Conservation (phyloP, 163 green algal species). For the Scenedesmus sp. region DNA sequence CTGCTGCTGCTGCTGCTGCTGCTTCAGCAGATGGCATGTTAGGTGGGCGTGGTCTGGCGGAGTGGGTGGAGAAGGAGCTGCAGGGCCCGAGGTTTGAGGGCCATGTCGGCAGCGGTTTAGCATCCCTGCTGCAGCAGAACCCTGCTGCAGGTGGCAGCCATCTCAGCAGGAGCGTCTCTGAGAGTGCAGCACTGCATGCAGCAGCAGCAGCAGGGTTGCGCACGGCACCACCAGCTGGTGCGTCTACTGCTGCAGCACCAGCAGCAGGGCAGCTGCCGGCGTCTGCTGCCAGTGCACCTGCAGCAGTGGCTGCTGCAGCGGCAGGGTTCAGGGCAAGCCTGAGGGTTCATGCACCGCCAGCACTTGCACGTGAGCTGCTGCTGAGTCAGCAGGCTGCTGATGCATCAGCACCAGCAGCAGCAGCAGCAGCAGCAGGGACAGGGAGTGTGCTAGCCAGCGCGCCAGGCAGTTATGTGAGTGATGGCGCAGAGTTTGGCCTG, state of each 20-base stretch:
- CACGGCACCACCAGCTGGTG: neutral
- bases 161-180: neutral
- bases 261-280: neutral
- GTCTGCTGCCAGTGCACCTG: neutral
- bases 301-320: neutral
- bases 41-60: neutral
- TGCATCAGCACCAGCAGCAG: neutral
- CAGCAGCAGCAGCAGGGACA: constrained; percentile 1
- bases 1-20: neutral
- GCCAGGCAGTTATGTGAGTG: neutral
- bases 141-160: neutral
- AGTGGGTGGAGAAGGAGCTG: neutral
- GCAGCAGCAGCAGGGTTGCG: neutral
- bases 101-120: neutral
- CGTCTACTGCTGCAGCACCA: neutral
- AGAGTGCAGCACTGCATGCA: neutral
- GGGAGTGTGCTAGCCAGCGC: neutral
- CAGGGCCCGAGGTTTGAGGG: neutral
- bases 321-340: neutral
- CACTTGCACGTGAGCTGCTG: neutral
- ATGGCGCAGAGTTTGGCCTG: neutral
- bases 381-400: neutral
- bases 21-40: neutral
- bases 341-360: neutral
- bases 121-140: neutral